Base-by-base conservation (phyloP, 2,329 filamentous ascomycete species). In the Biscogniauxia mediterranea region DNA sequence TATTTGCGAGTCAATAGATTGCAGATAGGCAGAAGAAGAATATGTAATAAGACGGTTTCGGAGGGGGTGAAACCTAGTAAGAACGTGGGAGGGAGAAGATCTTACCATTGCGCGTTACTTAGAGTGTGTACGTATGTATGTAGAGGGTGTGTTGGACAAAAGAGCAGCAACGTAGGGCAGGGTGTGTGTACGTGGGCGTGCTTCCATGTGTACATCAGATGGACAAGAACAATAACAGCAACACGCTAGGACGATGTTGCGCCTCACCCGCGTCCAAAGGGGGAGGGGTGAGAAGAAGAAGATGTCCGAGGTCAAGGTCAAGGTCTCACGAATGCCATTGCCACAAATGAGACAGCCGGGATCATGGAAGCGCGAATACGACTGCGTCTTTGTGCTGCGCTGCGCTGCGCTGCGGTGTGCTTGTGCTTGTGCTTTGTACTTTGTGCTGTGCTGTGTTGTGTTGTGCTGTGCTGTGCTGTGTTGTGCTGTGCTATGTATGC, bases 121-220 rank as follows among this genome's bases (percentile, higher is more conserved):
- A 63, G 11, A 65, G 63, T 61, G 64, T 57, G 65, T 69, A 66
- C 62, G 64, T 66, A 63, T 32, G 11, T 32, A 32, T 60, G 59
- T 66, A 66, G 65, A 70, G 70, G 69, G 73, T 74, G 73, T 72
- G 71, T 74, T 72, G 68, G 68, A 73, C 72, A 71, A 71, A 65
- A 63, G 63, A 60, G 61, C 58, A 67, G 65, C 66, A 67, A 67
- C 64, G 68, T 66, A 66, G 60, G 54, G 60, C 64, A 67, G 67
- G 67, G 67, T 68, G 68, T 63, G 68, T 69, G 70, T 69, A 70
- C 70, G 68, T 65, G 64, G 65, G 62, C 64, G 63, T 64, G 62
- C 61, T 60, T 61, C 67, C 64, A 65, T 61, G 60, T 60, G 66
- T 67, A 67, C 66, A 69, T 67, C 61, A 63, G 62, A 68, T 67